Percentiles rank a stretch among this genome's conserved stretches.
These are phyloP conservation scores for Sophora flavescens DNA, from an alignment of 306 rosid genomes.

Conservation along the genomic window DNA sequence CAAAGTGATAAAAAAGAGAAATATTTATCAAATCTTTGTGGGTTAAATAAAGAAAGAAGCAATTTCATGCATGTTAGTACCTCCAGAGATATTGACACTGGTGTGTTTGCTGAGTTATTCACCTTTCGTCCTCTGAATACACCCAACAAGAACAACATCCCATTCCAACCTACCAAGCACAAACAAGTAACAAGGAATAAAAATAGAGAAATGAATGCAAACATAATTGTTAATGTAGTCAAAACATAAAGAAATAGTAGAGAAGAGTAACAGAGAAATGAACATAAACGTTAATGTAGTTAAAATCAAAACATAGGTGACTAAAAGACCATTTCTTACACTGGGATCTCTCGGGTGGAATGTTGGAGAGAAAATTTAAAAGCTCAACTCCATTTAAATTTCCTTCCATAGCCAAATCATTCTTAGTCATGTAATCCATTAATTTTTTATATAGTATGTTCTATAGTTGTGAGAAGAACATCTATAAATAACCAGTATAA, in stretches of 20 bases:
- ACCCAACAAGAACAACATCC: constrained; percentile 38
- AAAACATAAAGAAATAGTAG: too few relatives aligned
- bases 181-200: background rate
- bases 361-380: constrained; percentile 50
- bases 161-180: constrained; percentile 41
- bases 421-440: constrained; percentile 37
- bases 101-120: too few relatives aligned
- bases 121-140: constrained; percentile 31
- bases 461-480: too few relatives aligned
- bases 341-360: constrained; percentile 39
- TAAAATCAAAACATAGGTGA: background rate
- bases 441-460: too few relatives aligned
- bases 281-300: background rate
- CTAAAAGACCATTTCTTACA: constrained; percentile 40
- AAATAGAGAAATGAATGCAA: background rate
- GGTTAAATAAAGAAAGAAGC: too few relatives aligned
- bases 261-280: too few relatives aligned
- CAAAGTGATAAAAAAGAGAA: too few relatives aligned
- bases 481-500: too few relatives aligned
- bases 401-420: constrained; percentile 57
- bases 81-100: too few relatives aligned
- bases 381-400: constrained; percentile 51
- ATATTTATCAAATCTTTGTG: too few relatives aligned
- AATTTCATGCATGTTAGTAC: too few relatives aligned
- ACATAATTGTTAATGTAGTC: background rate